phyloP scores from a whole-genome alignment of 129 eudicot species.

The Flaveria trinervia region DNA sequence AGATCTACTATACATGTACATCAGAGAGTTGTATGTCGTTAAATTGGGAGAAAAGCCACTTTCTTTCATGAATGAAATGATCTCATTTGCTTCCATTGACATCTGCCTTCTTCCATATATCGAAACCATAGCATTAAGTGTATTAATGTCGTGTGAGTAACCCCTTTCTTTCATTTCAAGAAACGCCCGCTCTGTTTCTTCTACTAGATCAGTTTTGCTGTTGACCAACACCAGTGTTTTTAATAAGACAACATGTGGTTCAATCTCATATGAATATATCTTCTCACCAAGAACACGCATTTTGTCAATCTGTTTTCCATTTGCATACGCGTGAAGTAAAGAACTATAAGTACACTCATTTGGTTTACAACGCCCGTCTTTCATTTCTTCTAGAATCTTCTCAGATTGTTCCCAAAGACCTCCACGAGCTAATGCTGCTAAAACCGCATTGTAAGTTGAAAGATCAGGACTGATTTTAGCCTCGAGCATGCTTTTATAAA shows the following conservation, averaged over 20 bases:
- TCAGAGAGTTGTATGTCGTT: slow-evolving; percentile 79
- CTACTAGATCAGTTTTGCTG: slow-evolving; percentile 70
- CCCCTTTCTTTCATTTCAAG: slow-evolving; percentile 60
- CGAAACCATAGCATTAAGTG: slow-evolving; percentile 83
- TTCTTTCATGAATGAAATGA: slow-evolving; percentile 59
- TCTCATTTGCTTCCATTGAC: slow-evolving; percentile 64
- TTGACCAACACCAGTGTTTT: slow-evolving; percentile 83
- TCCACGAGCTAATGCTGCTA: slow-evolving; percentile 88
- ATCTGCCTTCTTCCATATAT: slow-evolving; percentile 84
- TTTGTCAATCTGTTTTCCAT: slow-evolving; percentile 65
- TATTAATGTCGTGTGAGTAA: slow-evolving; percentile 51
- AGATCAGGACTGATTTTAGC: slow-evolving; percentile 85
- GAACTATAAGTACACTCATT: slow-evolving; percentile 76
- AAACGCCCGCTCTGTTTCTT: slow-evolving; percentile 78
- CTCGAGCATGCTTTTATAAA: slow-evolving; percentile 76
- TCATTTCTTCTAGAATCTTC: slow-evolving; percentile 81
- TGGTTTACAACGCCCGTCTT: slow-evolving; percentile 60
- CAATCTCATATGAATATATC: slow-evolving; percentile 64
- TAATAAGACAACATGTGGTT: slow-evolving; percentile 54
- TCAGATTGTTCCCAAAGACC: slow-evolving; percentile 94
- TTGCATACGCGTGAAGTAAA: slow-evolving; percentile 89
- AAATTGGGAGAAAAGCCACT: slow-evolving; percentile 79
- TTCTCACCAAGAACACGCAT: slow-evolving; percentile 57
- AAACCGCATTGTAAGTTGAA: slow-evolving; percentile 83
- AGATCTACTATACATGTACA: slow-evolving; percentile 86